These are phyloP conservation scores for Mollisia scopiformis DNA, from an alignment of 2,329 filamentous ascomycete species.

Conservation along the genomic window DNA sequence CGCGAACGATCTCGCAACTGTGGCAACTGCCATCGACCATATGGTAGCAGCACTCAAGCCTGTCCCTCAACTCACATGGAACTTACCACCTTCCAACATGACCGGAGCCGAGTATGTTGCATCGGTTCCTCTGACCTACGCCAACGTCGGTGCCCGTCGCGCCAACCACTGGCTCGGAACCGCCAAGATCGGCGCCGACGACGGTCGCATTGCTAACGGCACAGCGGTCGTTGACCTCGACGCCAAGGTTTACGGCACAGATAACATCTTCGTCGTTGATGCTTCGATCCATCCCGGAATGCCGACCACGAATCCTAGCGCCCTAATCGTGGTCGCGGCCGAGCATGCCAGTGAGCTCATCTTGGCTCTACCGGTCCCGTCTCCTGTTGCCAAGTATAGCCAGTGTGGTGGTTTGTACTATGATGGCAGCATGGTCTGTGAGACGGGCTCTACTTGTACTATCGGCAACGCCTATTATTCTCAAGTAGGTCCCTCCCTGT, in stretches of 20 bases:
- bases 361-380: background rate
- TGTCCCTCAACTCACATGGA: constrained; percentile 58
- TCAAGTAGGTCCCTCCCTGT: constrained; percentile 12
- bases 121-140: constrained; percentile 38
- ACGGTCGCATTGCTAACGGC: constrained; percentile 46
- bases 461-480: constrained; percentile 22
- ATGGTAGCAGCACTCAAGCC: constrained; percentile 56
- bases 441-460: constrained; percentile 14
- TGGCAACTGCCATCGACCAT: constrained; percentile 66
- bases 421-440: constrained; percentile 22
- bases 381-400: constrained; percentile 12
- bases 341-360: constrained; percentile 44
- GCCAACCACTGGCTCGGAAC: constrained; percentile 41
- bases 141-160: constrained; percentile 30
- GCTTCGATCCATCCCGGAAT: constrained; percentile 72
- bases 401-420: constrained; percentile 30
- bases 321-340: constrained; percentile 64
- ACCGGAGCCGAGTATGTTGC: constrained; percentile 60
- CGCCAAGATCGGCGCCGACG: constrained; percentile 40
- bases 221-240: constrained; percentile 64
- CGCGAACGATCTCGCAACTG: constrained; percentile 61
- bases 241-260: constrained; percentile 67
- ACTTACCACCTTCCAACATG: constrained; percentile 53
- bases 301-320: constrained; percentile 68
- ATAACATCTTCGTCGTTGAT: constrained; percentile 72